Conservation (phyloP, 768 basidiomycete genomes). For the Coprinopsis sp. region DNA sequence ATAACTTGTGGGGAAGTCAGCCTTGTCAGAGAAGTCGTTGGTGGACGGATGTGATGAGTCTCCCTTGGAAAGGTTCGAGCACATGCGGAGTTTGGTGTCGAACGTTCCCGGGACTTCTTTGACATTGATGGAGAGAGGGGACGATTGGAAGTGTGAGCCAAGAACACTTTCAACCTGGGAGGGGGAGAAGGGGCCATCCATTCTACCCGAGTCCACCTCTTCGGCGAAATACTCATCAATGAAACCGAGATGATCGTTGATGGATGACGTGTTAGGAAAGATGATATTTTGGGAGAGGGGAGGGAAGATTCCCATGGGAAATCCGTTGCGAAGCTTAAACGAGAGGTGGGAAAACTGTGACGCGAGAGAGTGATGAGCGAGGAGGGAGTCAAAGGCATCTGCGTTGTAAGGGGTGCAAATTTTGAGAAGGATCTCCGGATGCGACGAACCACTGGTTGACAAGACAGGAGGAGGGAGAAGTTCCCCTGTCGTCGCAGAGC, state of each 20-base stretch:
- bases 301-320: slow-evolving; percentile 30
- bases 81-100: slow-evolving; percentile 19
- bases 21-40: slow-evolving; percentile 19
- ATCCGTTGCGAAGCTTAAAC: slow-evolving; percentile 26
- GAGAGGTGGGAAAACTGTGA: slow-evolving; percentile 23
- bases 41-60: slow-evolving; percentile 7
- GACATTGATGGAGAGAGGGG: slow-evolving; percentile 20
- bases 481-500: background rate
- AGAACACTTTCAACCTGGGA: slow-evolving; percentile 16
- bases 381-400: slow-evolving; percentile 24
- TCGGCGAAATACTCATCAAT: slow-evolving; percentile 18
- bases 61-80: slow-evolving; percentile 23
- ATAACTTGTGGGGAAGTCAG: slow-evolving; percentile 22
- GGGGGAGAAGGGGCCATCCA: slow-evolving; percentile 22
- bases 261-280: slow-evolving; percentile 17
- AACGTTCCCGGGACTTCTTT: slow-evolving; percentile 18
- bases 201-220: slow-evolving; percentile 17
- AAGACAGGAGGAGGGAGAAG: slow-evolving; percentile 9
- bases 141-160: slow-evolving; percentile 24
- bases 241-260: background rate
- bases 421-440: slow-evolving; percentile 17
- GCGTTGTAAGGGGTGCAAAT: slow-evolving; percentile 29
- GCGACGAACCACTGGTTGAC: background rate
- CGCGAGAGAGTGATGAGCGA: background rate
- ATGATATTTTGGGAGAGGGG: slow-evolving; percentile 13